Evolutionary conservation across 129 eudicot genomes (phyloP).

Genomic region (Escallonia herrerae): DNA sequence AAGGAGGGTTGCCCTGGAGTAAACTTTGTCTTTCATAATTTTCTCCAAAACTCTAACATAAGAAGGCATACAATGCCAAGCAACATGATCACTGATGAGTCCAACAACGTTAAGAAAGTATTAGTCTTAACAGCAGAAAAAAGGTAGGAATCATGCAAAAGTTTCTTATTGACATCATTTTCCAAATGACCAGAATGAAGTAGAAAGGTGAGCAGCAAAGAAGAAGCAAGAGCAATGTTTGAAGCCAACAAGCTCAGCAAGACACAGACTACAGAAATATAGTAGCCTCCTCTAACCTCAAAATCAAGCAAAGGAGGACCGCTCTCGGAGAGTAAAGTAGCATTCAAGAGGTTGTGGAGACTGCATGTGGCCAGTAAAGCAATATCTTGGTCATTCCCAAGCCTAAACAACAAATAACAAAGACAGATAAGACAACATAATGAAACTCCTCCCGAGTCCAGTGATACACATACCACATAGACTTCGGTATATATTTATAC

Average conservation of each 20-base stretch:
- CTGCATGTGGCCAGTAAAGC: slow-evolving; percentile 84
- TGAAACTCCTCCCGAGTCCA: background rate
- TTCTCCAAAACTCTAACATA: no score
- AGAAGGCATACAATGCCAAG: no score
- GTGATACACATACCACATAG: background rate
- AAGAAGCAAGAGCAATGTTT: background rate
- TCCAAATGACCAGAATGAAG: background rate
- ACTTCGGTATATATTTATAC: background rate
- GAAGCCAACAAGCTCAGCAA: background rate
- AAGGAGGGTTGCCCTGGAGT: no score
- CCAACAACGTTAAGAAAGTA: no score
- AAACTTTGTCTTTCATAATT: no score
- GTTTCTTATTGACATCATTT: background rate
- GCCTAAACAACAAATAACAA: slow-evolving; percentile 32
- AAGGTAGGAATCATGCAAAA: background rate
- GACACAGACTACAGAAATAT: slow-evolving; percentile 1
- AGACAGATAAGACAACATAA: background rate
- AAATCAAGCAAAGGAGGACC: slow-evolving; percentile 87
- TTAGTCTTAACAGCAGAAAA: background rate
- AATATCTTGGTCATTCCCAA: slow-evolving; percentile 67
- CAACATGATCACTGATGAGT: no score
- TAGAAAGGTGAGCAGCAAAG: slow-evolving; percentile 8
- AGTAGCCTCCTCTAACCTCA: slow-evolving; percentile 50
- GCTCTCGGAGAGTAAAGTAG: slow-evolving; percentile 65
- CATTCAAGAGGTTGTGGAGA: slow-evolving; percentile 79